These are phyloP conservation scores for Salix viminalis DNA, from an alignment of 345 rosid genomes.

Conservation along the genomic window DNA sequence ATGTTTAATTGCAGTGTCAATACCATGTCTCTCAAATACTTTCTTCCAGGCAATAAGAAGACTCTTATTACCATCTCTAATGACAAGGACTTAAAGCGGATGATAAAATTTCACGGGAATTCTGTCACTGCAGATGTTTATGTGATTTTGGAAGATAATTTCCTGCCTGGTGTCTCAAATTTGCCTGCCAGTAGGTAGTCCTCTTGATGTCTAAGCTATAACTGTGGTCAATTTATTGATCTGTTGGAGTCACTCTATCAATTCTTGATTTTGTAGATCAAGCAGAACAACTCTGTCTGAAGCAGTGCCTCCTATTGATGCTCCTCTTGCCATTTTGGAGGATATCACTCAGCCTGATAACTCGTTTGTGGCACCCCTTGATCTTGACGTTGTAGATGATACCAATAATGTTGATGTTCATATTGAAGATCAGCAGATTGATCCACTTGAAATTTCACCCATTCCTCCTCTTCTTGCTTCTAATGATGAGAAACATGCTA, in stretches of 20 bases:
- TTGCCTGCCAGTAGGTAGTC: constrained; percentile 83
- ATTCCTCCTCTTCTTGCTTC: constrained; percentile 40
- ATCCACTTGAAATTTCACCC: constrained; percentile 49
- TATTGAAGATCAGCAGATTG: constrained; percentile 39
- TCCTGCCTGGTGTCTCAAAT: constrained; percentile 59
- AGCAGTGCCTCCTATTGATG: constrained; percentile 44
- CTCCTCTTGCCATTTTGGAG: constrained; percentile 37
- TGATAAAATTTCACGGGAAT: constrained; percentile 63
- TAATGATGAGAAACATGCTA: constrained; percentile 52
- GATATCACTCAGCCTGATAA: constrained; percentile 41
- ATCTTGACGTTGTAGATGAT: constrained; percentile 42
- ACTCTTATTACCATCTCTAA: constrained; percentile 72
- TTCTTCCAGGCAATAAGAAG: constrained; percentile 79
- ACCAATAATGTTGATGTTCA: constrained; percentile 33
- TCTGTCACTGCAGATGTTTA: constrained; percentile 54
- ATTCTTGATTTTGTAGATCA: constrained; percentile 44
- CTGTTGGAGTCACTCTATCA: constrained; percentile 17
- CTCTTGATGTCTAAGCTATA: constrained; percentile 17
- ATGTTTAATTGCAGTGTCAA: constrained; percentile 45
- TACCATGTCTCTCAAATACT: constrained; percentile 63
- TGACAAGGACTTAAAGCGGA: constrained; percentile 58
- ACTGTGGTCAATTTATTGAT: background rate
- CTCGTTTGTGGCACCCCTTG: constrained; percentile 35
- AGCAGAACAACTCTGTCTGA: constrained; percentile 90
- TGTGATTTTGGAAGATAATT: constrained; percentile 52